Evolutionary conservation across 495 filamentous ascomycete species (phyloP).

Genomic region (Lasiosphaeriaceae sp.): DNA sequence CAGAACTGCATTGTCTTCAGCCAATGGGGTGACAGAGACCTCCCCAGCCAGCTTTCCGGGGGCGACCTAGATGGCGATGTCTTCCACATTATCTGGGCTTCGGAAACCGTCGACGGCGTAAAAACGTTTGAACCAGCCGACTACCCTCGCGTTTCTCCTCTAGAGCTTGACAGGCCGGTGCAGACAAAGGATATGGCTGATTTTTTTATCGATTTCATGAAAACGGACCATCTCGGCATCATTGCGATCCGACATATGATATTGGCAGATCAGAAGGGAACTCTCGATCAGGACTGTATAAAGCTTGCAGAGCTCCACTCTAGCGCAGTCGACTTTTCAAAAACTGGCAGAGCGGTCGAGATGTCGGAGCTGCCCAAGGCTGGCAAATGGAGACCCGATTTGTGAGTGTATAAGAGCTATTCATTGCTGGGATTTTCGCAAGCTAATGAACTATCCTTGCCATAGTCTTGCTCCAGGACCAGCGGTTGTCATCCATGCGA

Average conservation of each 20-base stretch:
- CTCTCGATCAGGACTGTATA: slow-evolving; percentile 54
- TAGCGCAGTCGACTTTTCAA: slow-evolving; percentile 77
- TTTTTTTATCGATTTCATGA: slow-evolving; percentile 80
- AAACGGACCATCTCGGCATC: slow-evolving; percentile 65
- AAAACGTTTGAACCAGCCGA: slow-evolving; percentile 54
- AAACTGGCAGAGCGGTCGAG: slow-evolving; percentile 67
- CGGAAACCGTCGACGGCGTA: slow-evolving; percentile 32
- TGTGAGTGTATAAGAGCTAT: slow-evolving; percentile 27
- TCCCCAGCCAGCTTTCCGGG: slow-evolving; percentile 72
- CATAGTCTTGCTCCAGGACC: slow-evolving; percentile 59
- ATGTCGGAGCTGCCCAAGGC: slow-evolving; percentile 25
- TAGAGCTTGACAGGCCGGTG: slow-evolving; percentile 55
- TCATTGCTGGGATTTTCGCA: too few species aligned
- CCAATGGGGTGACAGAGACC: slow-evolving; percentile 61
- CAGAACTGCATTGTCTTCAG: slow-evolving; percentile 78
- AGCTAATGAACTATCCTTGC: too few species aligned
- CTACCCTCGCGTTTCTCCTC: slow-evolving; percentile 54
- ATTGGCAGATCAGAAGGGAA: slow-evolving; percentile 62
- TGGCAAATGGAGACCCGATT: slow-evolving; percentile 34
- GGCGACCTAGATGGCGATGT: slow-evolving; percentile 82
- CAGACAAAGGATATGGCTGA: slow-evolving; percentile 59
- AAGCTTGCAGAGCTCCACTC: slow-evolving; percentile 68
- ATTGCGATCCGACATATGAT: slow-evolving; percentile 66
- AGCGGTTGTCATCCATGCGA: slow-evolving; percentile 47
- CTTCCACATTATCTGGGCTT: slow-evolving; percentile 72